Base-by-base conservation (phyloP, 306 rosid genomes). In the Cicer bijugum region DNA sequence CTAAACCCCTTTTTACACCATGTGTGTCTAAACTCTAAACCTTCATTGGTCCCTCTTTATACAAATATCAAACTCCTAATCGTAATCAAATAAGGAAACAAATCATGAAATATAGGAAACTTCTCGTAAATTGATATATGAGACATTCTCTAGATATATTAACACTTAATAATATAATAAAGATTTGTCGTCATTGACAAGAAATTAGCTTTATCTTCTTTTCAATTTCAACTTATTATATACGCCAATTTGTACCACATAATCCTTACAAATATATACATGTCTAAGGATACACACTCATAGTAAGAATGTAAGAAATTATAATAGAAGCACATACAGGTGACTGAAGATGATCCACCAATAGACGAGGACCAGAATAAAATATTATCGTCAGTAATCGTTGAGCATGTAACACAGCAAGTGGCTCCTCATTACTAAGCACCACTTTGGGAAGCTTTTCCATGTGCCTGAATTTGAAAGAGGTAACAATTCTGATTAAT, bases 381-480 rank as follows among this genome's bases (percentile, higher is more conserved):
- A 85, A 88, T 60, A 87, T 90, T 81, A 91, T 82, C 35, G 88
- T 86, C 14, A 86, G 89, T 65, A 93, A 77, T 83, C 84, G 90
- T 66, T 83, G 94, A 61, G 96, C 88, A 1, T 86, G 88, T 80
- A 88, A 84, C 56, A 87, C 76, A 40, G 97, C 97, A 73, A 83
- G 80, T 68, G 90, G 70, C 76, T 88, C 97, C 53, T 93, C 98
- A 51, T 81, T 80, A 47, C 96, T 93, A 83, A 93, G 89, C 83
- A 91, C 94, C 82, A 89, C 83, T 83, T 87, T 91, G 12, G 98
- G 98, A 80, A 93, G 98, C 75, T 78, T 93, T 82, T 91, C 91
- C 71, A 93, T 76, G 70, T 88, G 90, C 90, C 98, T 93, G 87
- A 63, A 64, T 51, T 74, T 62, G 55, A 65, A 83, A 72, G 73